phyloP scores from a whole-genome alignment of 768 basidiomycete species.

The Pleurotus tuoliensis region DNA sequence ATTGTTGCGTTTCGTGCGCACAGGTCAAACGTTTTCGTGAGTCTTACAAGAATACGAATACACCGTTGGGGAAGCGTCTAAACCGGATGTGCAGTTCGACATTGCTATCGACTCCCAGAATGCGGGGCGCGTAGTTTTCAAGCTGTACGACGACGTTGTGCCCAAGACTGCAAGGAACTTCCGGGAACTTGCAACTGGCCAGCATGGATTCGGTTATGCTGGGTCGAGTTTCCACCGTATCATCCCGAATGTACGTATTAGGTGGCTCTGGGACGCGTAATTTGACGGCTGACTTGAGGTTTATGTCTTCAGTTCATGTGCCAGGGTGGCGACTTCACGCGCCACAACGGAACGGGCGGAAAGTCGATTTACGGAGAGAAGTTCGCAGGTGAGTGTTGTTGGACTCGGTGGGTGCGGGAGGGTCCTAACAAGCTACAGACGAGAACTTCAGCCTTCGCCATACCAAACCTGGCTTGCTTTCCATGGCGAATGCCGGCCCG shows the following conservation, averaged over 20 bases:
- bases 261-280: not conserved
- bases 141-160: constrained; percentile 79
- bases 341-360: constrained; percentile 75
- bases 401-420: not conserved
- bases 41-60: not conserved
- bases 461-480: constrained; percentile 57
- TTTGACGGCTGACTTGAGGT: constrained; percentile 1
- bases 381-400: constrained; percentile 54
- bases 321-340: constrained; percentile 85
- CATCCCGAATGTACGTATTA: constrained; percentile 52
- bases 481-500: constrained; percentile 83
- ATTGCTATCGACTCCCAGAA: constrained; percentile 56
- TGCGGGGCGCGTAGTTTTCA: constrained; percentile 74
- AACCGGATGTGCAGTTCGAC: constrained; percentile 46
- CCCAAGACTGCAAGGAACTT: constrained; percentile 81
- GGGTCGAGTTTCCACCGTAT: constrained; percentile 69
- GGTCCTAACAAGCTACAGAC: constrained; percentile 33
- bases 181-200: constrained; percentile 69
- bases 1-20: constrained; percentile 3
- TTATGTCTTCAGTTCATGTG: constrained; percentile 60
- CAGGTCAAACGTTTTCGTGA: constrained; percentile 38
- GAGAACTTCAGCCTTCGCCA: constrained; percentile 82
- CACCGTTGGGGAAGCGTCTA: not conserved
- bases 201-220: constrained; percentile 69
- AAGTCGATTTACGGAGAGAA: constrained; percentile 81